Evolutionary conservation across 371 early-diverging fungal genomes (phyloP).

Genomic region (Syncephalastrum sp.): DNA sequence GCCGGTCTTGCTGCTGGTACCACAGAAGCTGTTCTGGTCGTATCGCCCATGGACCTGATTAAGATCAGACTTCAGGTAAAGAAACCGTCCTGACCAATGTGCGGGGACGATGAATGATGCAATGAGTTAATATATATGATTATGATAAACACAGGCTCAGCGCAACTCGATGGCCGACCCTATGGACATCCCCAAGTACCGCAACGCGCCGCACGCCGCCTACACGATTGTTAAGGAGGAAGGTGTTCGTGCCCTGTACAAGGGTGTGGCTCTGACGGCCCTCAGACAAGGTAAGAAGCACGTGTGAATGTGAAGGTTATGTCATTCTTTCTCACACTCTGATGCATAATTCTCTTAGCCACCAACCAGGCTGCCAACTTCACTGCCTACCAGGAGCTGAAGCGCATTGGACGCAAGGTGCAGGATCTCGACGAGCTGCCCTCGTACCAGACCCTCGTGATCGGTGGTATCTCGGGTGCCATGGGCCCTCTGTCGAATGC

Average conservation of each 20-base stretch:
- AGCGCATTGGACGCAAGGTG: conserved; percentile 59
- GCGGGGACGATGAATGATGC: neutral
- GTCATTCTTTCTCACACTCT: neutral
- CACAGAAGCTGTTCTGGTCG: conserved; percentile 96
- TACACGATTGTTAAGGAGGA: conserved; percentile 93
- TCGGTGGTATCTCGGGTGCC: conserved; percentile 95
- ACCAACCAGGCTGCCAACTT: conserved; percentile 99
- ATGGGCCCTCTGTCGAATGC: conserved; percentile 96
- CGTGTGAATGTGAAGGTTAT: conserved; percentile 1
- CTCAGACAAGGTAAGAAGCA: conserved; percentile 82
- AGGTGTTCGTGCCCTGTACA: conserved; percentile 89
- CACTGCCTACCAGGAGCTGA: conserved; percentile 94
- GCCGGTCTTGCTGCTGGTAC: conserved; percentile 95
- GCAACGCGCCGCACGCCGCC: conserved; percentile 92
- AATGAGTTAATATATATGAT: neutral
- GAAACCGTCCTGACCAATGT: neutral
- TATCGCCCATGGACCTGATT: conserved; percentile 97
- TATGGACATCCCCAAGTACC: conserved; percentile 94
- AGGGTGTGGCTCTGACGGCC: conserved; percentile 93
- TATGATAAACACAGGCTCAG: conserved; percentile 63
- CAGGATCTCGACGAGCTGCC: conserved; percentile 86
- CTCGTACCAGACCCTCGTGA: conserved; percentile 85
- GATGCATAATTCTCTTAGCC: conserved; percentile 46
- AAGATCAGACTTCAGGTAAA: conserved; percentile 90
- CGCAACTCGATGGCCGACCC: conserved; percentile 96